A percentile compares a stretch with the other conserved stretches of the same genome.
phyloP scores from a whole-genome alignment of 495 filamentous ascomycete genomes.

The Trichoderma gamsii region DNA sequence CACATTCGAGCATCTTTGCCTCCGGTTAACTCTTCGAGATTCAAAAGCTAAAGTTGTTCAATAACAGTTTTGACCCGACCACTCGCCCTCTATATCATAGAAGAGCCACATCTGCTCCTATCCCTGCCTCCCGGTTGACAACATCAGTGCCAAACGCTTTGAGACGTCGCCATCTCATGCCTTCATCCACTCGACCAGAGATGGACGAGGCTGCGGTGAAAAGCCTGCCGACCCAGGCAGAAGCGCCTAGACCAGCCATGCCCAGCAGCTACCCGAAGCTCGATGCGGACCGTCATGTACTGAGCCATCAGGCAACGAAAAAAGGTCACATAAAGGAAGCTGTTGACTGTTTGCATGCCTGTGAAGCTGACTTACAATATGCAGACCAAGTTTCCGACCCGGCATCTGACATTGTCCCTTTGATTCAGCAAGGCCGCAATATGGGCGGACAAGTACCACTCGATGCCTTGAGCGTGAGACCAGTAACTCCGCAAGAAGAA shows the following conservation, averaged over 20 bases:
- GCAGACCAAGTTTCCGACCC: neutral
- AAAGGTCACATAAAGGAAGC: neutral
- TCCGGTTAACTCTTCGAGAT: neutral
- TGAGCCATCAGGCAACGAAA: neutral
- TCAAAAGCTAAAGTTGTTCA: neutral
- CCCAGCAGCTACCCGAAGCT: neutral
- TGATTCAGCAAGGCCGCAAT: neutral
- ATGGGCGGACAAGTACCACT: neutral
- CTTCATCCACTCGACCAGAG: neutral
- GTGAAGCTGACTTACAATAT: neutral
- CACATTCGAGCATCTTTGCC: neutral
- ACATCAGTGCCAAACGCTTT: neutral
- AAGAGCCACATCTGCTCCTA: conserved; percentile 1
- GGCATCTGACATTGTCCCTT: neutral
- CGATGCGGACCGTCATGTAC: neutral
- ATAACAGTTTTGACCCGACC: neutral
- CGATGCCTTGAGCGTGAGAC: neutral
- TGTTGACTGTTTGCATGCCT: neutral
- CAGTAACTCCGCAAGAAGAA: neutral
- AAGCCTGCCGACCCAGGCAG: neutral
- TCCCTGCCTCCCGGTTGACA: neutral
- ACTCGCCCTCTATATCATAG: neutral
- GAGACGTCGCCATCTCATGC: neutral
- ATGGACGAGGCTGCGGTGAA: neutral
- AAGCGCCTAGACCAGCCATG: neutral